These are phyloP conservation scores for Penicillium sp. DNA, from an alignment of 2,329 filamentous ascomycete species.

Conservation along the genomic window DNA sequence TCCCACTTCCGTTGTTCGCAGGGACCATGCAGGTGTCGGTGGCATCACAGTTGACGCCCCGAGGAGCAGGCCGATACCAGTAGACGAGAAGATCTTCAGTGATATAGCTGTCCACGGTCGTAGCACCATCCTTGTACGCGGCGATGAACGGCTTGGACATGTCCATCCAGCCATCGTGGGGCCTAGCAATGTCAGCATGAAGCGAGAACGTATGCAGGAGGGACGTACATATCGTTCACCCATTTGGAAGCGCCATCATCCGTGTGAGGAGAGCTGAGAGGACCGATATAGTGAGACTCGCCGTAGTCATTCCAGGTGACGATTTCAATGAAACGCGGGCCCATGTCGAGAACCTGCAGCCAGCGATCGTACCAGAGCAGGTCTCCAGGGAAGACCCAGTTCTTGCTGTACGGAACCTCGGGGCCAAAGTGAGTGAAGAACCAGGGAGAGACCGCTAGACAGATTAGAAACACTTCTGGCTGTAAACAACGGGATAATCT, in stretches of 20 bases:
- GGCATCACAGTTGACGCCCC: constrained; percentile 53
- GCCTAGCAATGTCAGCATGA: constrained; percentile 37
- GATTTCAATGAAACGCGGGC: constrained; percentile 55
- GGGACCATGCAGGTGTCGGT: constrained; percentile 57
- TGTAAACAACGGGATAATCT: constrained; percentile 38
- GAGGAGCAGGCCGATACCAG: constrained; percentile 61
- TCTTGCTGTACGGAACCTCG: constrained; percentile 55
- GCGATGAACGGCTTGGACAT: constrained; percentile 60
- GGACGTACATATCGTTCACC: constrained; percentile 53
- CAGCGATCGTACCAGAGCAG: constrained; percentile 51
- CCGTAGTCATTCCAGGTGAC: constrained; percentile 59
- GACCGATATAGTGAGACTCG: constrained; percentile 61
- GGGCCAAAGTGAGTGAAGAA: constrained; percentile 58
- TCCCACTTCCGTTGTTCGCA: constrained; percentile 53
- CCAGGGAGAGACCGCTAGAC: constrained; percentile 52
- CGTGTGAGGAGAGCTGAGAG: constrained; percentile 45
- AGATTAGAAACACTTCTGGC: not conserved
- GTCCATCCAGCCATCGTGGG: constrained; percentile 59
- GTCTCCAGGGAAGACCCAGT: constrained; percentile 56
- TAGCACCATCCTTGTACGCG: constrained; percentile 56
- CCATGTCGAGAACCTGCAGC: constrained; percentile 47
- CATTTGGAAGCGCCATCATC: constrained; percentile 53
- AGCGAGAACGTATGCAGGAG: no score
- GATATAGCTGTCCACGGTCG: constrained; percentile 44
- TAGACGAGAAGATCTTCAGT: constrained; percentile 57